phyloP scores from a whole-genome alignment of 345 rosid species.

The Eucalyptus polyanthemos region DNA sequence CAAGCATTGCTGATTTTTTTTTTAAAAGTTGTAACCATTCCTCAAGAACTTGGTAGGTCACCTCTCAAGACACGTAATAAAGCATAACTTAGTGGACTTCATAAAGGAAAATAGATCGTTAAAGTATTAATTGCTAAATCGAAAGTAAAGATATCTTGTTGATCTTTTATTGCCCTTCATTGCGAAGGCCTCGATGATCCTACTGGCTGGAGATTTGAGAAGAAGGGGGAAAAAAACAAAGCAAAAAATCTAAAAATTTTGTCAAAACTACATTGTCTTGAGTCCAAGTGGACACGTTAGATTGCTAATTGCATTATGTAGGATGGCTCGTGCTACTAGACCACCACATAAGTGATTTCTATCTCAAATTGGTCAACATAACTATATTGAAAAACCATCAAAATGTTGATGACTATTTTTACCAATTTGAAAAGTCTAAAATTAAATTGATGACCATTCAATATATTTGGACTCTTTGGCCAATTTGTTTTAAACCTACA shows the following conservation, averaged over 20 bases:
- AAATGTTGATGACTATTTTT: no score
- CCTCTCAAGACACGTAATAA: no score
- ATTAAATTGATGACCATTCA: rapidly evolving
- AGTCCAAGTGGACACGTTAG: rapidly evolving
- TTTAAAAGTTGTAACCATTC: not conserved
- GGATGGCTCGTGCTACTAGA: rapidly evolving
- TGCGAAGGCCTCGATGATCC: rapidly evolving
- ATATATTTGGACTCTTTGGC: no score
- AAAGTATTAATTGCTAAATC: not conserved
- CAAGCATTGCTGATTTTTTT: not conserved
- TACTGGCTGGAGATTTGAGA: no score
- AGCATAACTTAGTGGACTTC: not conserved
- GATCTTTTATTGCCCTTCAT: no score
- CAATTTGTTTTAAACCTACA: no score
- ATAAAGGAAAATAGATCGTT: not conserved
- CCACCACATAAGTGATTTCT: not conserved
- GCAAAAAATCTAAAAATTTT: no score
- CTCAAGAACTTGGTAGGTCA: not conserved
- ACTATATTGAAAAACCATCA: not conserved
- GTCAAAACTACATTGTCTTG: rapidly evolving
- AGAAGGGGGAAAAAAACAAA: no score
- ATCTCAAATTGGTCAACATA: rapidly evolving
- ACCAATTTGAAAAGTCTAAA: rapidly evolving
- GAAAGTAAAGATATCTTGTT: not conserved
- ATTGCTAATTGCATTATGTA: not conserved